phyloP scores from a whole-genome alignment of 257 asterid species.

The Solanum medicagineum region DNA sequence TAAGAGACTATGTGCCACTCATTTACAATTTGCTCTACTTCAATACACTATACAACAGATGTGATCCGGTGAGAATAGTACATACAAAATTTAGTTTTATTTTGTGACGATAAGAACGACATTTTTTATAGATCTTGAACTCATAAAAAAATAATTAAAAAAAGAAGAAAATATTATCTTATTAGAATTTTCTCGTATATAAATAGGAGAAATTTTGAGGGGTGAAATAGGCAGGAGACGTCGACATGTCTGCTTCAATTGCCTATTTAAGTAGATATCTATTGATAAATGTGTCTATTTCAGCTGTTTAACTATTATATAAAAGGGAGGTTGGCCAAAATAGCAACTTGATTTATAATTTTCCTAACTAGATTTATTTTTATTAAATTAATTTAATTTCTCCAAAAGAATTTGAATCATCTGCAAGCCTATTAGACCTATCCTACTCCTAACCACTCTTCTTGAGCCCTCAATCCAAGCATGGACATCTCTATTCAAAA shows the following conservation, averaged over 20 bases:
- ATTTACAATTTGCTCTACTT: too few species aligned
- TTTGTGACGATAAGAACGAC: not conserved
- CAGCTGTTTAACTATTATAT: too few species aligned
- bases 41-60: too few species aligned
- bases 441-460: not conserved
- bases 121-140: not conserved
- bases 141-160: not conserved
- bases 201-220: too few species aligned
- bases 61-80: too few species aligned
- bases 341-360: not conserved
- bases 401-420: not conserved
- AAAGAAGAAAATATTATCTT: not conserved
- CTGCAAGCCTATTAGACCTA: not conserved
- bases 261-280: too few species aligned
- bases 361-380: not conserved
- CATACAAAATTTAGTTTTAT: accelerated
- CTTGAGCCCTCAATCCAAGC: not conserved
- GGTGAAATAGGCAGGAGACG: too few species aligned
- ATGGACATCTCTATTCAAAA: not conserved
- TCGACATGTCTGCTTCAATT: too few species aligned
- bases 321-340: not conserved
- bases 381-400: not conserved
- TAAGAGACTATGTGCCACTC: too few species aligned
- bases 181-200: not conserved
- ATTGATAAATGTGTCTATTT: too few species aligned